Evolutionary conservation across 2,329 filamentous ascomycete species (phyloP).

Genomic region (Huntiella decipiens): DNA sequence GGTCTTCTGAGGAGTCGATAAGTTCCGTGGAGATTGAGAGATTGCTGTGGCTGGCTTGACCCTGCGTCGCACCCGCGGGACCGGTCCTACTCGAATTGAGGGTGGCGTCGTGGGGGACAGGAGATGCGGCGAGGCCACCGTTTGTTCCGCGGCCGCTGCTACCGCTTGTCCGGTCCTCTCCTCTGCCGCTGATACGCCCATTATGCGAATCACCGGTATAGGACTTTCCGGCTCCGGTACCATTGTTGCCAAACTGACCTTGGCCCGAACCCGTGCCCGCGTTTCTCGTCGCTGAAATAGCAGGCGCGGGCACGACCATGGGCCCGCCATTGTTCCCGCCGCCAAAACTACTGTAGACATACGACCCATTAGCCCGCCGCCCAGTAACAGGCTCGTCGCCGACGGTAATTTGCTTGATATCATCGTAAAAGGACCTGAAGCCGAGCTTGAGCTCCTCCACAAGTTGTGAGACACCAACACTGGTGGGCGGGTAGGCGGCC

Average conservation of each 20-base stretch:
- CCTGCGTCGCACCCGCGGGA: too few relatives aligned
- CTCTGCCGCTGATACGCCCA: conserved; percentile 18
- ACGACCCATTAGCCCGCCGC: conserved; percentile 13
- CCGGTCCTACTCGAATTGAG: background rate
- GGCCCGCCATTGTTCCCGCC: background rate
- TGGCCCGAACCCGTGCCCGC: background rate
- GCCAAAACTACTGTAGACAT: conserved; percentile 7
- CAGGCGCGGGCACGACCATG: background rate
- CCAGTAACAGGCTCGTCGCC: conserved; percentile 72
- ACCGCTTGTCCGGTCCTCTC: too few relatives aligned
- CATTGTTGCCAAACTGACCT: too few relatives aligned
- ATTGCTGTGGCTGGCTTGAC: background rate
- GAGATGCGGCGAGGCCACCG: conserved; percentile 10
- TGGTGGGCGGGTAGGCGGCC: conserved; percentile 20
- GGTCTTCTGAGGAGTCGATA: too few relatives aligned
- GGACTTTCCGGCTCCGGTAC: conserved; percentile 7
- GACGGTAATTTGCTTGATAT: conserved; percentile 85
- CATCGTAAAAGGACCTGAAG: conserved; percentile 85
- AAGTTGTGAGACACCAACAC: conserved; percentile 47
- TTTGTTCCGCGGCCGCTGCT: conserved; percentile 18
- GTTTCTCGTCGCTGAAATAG: conserved; percentile 1
- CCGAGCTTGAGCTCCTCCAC: conserved; percentile 79
- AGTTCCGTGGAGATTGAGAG: background rate
- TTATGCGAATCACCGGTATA: conserved; percentile 25
- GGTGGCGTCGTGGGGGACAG: conserved; percentile 8